phyloP scores from a whole-genome alignment of 345 rosid species.

The Carallia brachiata region DNA sequence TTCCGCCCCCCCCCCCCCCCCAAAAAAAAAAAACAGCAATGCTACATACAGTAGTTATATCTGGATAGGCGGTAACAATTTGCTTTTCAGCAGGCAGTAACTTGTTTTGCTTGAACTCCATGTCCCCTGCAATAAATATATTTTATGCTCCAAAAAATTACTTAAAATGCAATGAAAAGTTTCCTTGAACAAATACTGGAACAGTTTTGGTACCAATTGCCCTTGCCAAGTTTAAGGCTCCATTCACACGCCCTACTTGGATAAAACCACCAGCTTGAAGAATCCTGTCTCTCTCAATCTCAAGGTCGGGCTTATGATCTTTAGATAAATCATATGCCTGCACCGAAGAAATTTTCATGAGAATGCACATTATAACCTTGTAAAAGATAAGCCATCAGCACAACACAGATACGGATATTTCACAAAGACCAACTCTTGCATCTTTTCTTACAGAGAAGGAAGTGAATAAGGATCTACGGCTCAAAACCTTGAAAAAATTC shows the following conservation, averaged over 20 bases:
- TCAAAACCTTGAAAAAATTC: background rate
- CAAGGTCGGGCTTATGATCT: conserved; percentile 98
- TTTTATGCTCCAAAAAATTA: background rate
- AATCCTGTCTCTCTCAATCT: conserved; percentile 85
- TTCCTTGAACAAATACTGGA: background rate
- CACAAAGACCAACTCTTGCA: background rate
- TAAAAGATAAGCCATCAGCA: background rate
- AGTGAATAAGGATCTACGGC: background rate
- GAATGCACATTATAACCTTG: conserved; percentile 1
- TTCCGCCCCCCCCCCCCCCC: background rate
- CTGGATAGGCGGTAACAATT: conserved; percentile 83
- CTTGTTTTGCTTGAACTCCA: conserved; percentile 88
- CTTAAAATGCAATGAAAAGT: background rate
- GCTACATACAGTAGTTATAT: conserved; percentile 57
- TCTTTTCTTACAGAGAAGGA: background rate
- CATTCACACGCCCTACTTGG: conserved; percentile 88
- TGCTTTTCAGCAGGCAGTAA: conserved; percentile 73
- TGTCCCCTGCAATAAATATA: conserved; percentile 57
- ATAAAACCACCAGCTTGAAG: conserved; percentile 94
- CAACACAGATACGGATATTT: background rate
- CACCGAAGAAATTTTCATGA: conserved; percentile 14
- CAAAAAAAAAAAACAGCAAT: background rate
- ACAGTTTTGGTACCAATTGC: conserved; percentile 65
- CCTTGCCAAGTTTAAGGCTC: conserved; percentile 91
- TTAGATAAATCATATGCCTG: conserved; percentile 89